These are phyloP conservation scores for Dactylellina cionopaga DNA, from an alignment of 2,329 filamentous ascomycete genomes.

Conservation along the genomic window DNA sequence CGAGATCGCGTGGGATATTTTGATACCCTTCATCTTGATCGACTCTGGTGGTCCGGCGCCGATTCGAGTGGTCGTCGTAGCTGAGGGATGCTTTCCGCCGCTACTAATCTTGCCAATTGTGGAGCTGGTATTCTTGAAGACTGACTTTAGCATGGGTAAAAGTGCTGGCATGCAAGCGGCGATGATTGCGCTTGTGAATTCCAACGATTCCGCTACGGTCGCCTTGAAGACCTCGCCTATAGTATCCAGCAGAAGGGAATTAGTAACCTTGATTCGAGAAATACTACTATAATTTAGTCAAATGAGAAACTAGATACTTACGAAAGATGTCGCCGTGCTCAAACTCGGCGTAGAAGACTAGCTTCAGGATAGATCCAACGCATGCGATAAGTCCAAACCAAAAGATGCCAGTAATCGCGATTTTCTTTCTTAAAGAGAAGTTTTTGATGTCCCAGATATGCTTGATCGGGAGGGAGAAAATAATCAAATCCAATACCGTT, in stretches of 20 bases:
- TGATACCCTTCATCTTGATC: slow-evolving; percentile 32
- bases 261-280: not conserved
- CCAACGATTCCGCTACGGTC: slow-evolving; percentile 10
- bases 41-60: not conserved
- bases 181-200: slow-evolving; percentile 28
- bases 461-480: slow-evolving; percentile 19
- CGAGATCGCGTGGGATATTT: slow-evolving; percentile 12
- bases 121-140: slow-evolving; percentile 13
- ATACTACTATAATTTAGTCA: not conserved
- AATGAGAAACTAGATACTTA: slow-evolving; percentile 4
- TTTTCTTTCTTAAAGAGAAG: slow-evolving; percentile 23
- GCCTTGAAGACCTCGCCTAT: slow-evolving; percentile 19
- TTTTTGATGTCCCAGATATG: slow-evolving; percentile 29
- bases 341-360: slow-evolving; percentile 14
- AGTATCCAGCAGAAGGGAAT: not conserved
- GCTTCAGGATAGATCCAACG: slow-evolving; percentile 11
- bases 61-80: slow-evolving; percentile 6
- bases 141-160: slow-evolving; percentile 20
- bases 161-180: slow-evolving; percentile 22
- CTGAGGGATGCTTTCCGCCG: not conserved
- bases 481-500: slow-evolving; percentile 11
- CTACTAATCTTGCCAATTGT: slow-evolving; percentile 13
- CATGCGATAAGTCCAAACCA: slow-evolving; percentile 18
- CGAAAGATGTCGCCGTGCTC: slow-evolving; percentile 12
- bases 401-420: slow-evolving; percentile 19